Evolutionary conservation across 1,139 yeast genomes (phyloP).

Genomic region (Hemisphaericaspora xylofermentans): DNA sequence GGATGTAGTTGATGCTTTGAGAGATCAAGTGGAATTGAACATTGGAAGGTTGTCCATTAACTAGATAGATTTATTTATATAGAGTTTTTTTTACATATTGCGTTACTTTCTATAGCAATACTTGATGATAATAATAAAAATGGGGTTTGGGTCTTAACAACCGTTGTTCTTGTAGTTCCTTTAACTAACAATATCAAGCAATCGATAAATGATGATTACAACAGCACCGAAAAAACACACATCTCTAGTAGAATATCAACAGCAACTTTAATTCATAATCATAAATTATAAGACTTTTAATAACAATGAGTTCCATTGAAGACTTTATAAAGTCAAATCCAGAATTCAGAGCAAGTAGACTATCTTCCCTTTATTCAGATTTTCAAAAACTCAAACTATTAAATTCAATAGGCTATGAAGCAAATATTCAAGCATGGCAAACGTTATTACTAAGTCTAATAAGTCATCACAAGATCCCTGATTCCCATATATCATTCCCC

Average conservation of each 20-base stretch:
- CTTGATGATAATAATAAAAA: no score
- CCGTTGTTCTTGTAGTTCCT: no score
- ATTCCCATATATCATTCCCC: constrained; percentile 23
- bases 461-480: constrained; percentile 6
- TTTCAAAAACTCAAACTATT: constrained; percentile 49
- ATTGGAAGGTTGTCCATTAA: constrained; percentile 15
- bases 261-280: no score
- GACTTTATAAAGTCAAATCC: constrained; percentile 17
- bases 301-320: no score
- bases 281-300: no score
- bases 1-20: constrained; percentile 69
- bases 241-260: no score
- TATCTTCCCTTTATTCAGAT: constrained; percentile 65
- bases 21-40: constrained; percentile 43
- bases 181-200: no score
- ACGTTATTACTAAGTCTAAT: constrained; percentile 26
- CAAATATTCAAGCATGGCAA: constrained; percentile 68
- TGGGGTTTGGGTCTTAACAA: no score
- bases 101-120: no score
- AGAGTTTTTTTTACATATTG: background rate
- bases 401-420: constrained; percentile 69
- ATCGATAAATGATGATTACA: no score
- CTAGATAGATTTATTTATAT: constrained; percentile 1
- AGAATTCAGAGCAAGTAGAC: constrained; percentile 47
- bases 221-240: no score